Base-by-base conservation (phyloP, 169 alveolate genomes). In the Sarcocystis neurona region DNA sequence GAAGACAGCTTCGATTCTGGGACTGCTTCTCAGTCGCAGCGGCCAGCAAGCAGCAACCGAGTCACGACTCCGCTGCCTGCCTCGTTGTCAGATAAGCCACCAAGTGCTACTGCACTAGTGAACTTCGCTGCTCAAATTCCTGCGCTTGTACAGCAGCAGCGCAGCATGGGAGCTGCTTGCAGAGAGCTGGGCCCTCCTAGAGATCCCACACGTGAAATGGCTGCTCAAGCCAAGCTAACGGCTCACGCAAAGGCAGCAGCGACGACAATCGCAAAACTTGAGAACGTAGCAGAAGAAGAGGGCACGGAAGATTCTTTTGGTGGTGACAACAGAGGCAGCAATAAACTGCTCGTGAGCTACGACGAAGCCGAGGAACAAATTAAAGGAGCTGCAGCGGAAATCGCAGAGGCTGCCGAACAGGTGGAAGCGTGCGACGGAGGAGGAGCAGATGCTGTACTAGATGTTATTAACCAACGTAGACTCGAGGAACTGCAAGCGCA, bases 131-230 rank as follows among this genome's bases (percentile, higher is more conserved):
- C 75, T 63, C 75, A 63, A n/a, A 43, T 63, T 15, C 75, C 75
- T 63, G 10, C 75, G 1, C 43, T 63, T 18, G 32, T 63, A 43
- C 75, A 63, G 32, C 75, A 63, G 43, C 75, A 63, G 75, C 75
- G 32, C 20, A 63, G 75, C 75, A 30, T 63, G 43, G 75, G 75
- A n/a, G 75, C 75, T 63, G 75, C 75, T 6, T 63, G 75, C 75
- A 63, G 75, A 63, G 75, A 63, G 12, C 75, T 63, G 10, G 75
- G 75, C 41, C 27, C 27, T 18, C 75, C 75, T 4, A 43, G 75
- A 2, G n/a, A n/a, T n/a, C 6, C 75, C 41, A 3, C 27, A 18
- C 75, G 32, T 4, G 75, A 63, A 27, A 18, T 27, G 1, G 32
- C 20, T 41, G 44, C 32, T 15, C 75, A 63, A 18, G 32, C 20